Base-by-base conservation (phyloP, 257 asterid species). In the Plectranthus barbatus region DNA sequence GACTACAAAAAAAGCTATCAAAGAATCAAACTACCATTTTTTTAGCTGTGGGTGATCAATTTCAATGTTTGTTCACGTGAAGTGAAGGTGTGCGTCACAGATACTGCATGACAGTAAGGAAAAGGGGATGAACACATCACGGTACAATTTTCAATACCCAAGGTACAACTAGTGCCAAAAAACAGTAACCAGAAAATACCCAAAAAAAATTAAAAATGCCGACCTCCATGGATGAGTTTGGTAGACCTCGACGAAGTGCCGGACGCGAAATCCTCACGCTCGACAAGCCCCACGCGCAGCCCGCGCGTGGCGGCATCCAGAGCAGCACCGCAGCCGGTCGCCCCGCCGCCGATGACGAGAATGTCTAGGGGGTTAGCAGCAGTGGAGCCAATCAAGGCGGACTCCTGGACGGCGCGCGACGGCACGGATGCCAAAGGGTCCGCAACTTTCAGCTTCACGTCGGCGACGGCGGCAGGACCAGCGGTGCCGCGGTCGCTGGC, bases 161-260 rank as follows among this genome's bases (percentile, higher is more conserved):
- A 48, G 9, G 75, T 69, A 81, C 79, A 66, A 72, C 67, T 50
- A n/a, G n/a, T n/a, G n/a, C n/a, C 66, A 69, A 56, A 3, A 57
- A 58, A 40, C 62, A 40, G 57, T 40, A 29, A 69, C 42, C 9
- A 46, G 12, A 26, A 26, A 26, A 26, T 1, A 26, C 2, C 31
- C 2, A 26, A 26, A 26, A 26, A 26, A 26, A 26, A 26, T 26
- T 7, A 36, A 36, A 68, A 74, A 75, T 10, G 63, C 79, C 52
- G 60, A 92, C 97, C 97, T 92, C 99, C 99, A 60, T 92, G 99
- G 69, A 92, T 85, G 78, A 92, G 84, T 59, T 89, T 92, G 44
- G 97, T 92, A 23, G 99, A 92, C 85, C 99, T 81, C 36, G 99
- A 92, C 37, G 97, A 89, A 47, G 95, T 85, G 31, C 99, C 99